These are phyloP conservation scores for Golubevia pallescens DNA, from an alignment of 1,284 basidiomycete genomes.

Conservation along the genomic window DNA sequence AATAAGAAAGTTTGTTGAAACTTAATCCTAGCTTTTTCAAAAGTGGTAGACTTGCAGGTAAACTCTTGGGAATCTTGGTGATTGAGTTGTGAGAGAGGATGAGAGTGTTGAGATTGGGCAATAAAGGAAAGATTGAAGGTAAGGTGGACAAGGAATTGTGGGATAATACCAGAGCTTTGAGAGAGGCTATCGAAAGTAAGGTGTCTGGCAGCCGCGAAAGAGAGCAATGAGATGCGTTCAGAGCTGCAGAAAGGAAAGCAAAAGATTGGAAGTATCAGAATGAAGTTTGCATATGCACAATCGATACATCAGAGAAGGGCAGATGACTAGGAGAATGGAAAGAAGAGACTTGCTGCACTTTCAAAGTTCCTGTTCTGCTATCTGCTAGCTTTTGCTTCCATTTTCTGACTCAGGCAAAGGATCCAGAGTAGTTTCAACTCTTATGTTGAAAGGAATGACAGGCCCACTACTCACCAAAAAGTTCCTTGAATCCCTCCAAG, in stretches of 20 bases:
- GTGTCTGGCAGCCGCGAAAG: slow-evolving; percentile 17
- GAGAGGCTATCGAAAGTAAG: slow-evolving; percentile 22
- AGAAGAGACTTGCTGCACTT: too few relatives aligned
- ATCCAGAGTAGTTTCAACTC: too few relatives aligned
- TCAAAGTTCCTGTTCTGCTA: too few relatives aligned
- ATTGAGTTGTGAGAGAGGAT: slow-evolving; percentile 54
- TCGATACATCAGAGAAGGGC: not conserved
- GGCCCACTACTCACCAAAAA: slow-evolving; percentile 4
- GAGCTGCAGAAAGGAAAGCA: slow-evolving; percentile 13
- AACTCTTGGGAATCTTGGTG: slow-evolving; percentile 27
- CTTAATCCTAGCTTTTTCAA: slow-evolving; percentile 52
- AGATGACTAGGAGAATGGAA: not conserved
- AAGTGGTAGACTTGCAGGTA: slow-evolving; percentile 38
- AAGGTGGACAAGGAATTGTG: slow-evolving; percentile 35
- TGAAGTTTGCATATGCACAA: slow-evolving; percentile 12
- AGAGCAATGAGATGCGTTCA: slow-evolving; percentile 39
- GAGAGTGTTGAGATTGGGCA: slow-evolving; percentile 59
- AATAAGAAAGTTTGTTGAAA: slow-evolving; percentile 25
- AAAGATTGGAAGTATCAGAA: slow-evolving; percentile 12
- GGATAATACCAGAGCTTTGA: slow-evolving; percentile 51
- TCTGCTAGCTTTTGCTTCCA: too few relatives aligned
- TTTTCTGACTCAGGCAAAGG: too few relatives aligned
- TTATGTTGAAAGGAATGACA: too few relatives aligned
- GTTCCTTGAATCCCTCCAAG: slow-evolving; percentile 3
- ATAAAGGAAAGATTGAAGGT: slow-evolving; percentile 29